Conservation (phyloP, 2,329 filamentous ascomycete genomes). For the Diaporthe helianthi region DNA sequence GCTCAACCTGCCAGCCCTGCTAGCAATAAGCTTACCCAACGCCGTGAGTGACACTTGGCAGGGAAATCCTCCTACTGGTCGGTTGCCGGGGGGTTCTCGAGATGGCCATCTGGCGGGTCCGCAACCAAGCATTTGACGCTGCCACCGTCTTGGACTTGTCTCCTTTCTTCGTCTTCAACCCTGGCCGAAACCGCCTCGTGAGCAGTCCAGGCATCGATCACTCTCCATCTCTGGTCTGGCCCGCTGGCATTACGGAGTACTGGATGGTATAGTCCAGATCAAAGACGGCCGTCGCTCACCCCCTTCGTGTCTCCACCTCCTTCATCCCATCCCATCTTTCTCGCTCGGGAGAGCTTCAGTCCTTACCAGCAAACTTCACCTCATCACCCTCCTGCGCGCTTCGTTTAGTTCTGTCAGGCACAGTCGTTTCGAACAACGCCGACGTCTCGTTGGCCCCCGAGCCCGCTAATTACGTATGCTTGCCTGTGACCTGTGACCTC, state of each 20-base stretch:
- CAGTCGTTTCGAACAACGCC: constrained; percentile 5
- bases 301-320: constrained; percentile 14
- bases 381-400: constrained; percentile 5
- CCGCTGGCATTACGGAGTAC: not conserved
- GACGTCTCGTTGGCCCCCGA: not conserved
- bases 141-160: constrained; percentile 28
- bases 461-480: constrained; percentile 26
- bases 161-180: constrained; percentile 26
- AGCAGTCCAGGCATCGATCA: constrained; percentile 9
- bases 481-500: not conserved
- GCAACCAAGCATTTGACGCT: constrained; percentile 30
- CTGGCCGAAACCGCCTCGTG: constrained; percentile 23
- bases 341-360: constrained; percentile 3
- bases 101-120: not conserved
- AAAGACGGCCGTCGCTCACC: constrained; percentile 5
- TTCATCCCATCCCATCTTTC: constrained; percentile 14
- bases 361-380: constrained; percentile 1
- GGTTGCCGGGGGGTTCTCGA: not conserved
- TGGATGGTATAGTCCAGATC: not conserved
- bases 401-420: not conserved
- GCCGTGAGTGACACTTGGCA: constrained; percentile 4
- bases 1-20: constrained; percentile 9
- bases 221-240: not conserved
- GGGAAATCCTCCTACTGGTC: constrained; percentile 6
- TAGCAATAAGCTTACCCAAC: constrained; percentile 24